Base-by-base conservation (phyloP, 2,329 filamentous ascomycete species). In the Colletotrichum sp. region DNA sequence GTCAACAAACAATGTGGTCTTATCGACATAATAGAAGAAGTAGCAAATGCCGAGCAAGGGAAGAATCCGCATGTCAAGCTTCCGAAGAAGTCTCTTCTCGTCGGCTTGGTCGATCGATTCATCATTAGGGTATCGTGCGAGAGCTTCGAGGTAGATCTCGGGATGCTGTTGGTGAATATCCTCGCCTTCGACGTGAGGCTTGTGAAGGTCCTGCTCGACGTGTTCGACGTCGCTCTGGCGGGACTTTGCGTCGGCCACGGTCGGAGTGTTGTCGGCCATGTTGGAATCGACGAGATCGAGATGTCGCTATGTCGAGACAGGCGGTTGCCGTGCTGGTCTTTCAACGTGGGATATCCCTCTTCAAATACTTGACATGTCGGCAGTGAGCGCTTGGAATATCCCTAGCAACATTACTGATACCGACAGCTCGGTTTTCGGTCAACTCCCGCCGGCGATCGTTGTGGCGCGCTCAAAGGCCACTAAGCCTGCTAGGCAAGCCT, bases 11-110 rank as follows among this genome's bases (percentile, higher is more conserved):
- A 77, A 18, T 9, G 76, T 77, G 22, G 74, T 74, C 67, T 77
- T 84, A 44, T 84, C 82, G 22, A 83, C 82, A 62, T 82, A 86
- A 70, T 86, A 85, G 69, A 86, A 86, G 70, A 85, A 85, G 75
- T 86, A 87, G 75, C 84, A 87, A 13, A 86, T 80, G 6, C 84
- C 84, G 1, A 86, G 75, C 13, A 86, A 66, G 1, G 84, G 84
- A 12, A 87, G 76, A 9, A 86, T 85, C 4, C 83, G 80, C 55
- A 80, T 78, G 72, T 87, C 85, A 1, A 87, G 76, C 78, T 86
- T 86, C 57, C 84, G 83, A 15, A 81, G 71, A 5, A 86, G 73
- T 24, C 78, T 80, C 63, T 80, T 83, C 72, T 86, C 85, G 0
- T 80, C 79, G 3, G 77, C 80, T 4, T 78, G 77, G 39, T 86